Conservation (phyloP, 2,329 filamentous ascomycete genomes). For the Aureobasidium lini region DNA sequence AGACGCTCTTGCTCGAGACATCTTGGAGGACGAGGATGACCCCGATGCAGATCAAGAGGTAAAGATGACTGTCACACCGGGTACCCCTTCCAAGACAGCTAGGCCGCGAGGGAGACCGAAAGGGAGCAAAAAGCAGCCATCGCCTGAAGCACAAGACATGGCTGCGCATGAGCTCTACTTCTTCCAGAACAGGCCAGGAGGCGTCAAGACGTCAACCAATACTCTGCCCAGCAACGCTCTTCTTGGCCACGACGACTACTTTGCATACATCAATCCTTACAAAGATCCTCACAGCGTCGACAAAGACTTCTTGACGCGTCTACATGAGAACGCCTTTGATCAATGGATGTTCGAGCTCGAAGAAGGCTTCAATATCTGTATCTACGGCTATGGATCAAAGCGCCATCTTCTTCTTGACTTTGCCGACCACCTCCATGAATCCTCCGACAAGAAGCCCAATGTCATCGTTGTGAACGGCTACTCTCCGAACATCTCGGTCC, state of each 20-base stretch:
- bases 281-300: conserved; percentile 64
- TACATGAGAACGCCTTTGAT: conserved; percentile 75
- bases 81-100: conserved; percentile 37
- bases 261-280: conserved; percentile 57
- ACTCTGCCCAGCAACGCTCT: conserved; percentile 67
- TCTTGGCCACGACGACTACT: conserved; percentile 89
- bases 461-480: conserved; percentile 89
- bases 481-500: conserved; percentile 54
- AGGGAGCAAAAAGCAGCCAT: conserved; percentile 49
- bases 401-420: conserved; percentile 66
- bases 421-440: conserved; percentile 59
- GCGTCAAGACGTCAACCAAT: conserved; percentile 78
- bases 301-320: conserved; percentile 60
- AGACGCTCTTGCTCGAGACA: conserved; percentile 60
- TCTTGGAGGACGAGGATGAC: conserved; percentile 55
- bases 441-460: conserved; percentile 37
- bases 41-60: conserved; percentile 29
- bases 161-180: conserved; percentile 90
- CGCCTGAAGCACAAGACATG: conserved; percentile 71
- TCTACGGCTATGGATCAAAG: conserved; percentile 93
- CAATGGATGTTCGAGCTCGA: conserved; percentile 91
- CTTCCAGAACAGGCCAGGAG: conserved; percentile 77
- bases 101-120: conserved; percentile 45
- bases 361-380: conserved; percentile 78
- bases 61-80: conserved; percentile 36